Conservation (phyloP, 805 yeast species). For the Ogataea chonburiensis region DNA sequence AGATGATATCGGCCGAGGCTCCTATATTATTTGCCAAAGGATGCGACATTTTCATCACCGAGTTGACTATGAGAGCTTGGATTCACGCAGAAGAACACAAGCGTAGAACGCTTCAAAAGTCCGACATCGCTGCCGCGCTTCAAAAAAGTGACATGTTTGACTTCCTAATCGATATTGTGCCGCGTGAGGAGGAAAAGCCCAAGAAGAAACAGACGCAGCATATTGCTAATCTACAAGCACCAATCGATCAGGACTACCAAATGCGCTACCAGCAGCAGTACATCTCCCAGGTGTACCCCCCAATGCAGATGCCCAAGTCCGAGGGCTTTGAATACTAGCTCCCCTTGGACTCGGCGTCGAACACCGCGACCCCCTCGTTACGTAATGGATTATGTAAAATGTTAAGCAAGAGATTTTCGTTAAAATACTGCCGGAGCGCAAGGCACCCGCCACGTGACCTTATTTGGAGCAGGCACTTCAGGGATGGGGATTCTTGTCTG, state of each 20-base stretch:
- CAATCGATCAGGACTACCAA: constrained; percentile 20
- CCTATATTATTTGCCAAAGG: constrained; percentile 97
- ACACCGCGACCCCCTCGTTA: neutral
- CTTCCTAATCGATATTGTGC: constrained; percentile 92
- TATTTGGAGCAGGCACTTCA: too few relatives aligned
- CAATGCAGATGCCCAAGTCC: constrained; percentile 9
- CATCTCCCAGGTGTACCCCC: constrained; percentile 19
- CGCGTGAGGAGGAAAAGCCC: constrained; percentile 76
- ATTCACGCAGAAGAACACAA: constrained; percentile 96
- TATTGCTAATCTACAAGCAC: constrained; percentile 24
- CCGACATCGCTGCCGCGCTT: constrained; percentile 93
- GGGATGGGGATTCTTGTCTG: too few relatives aligned
- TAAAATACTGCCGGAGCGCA: too few relatives aligned
- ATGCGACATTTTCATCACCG: constrained; percentile 95
- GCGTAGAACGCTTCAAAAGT: constrained; percentile 88
- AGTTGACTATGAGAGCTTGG: constrained; percentile 98
- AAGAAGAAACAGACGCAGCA: constrained; percentile 31
- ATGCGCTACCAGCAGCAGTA: constrained; percentile 23
- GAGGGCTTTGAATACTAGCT: constrained; percentile 9
- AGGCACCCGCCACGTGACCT: too few relatives aligned
- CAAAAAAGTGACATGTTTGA: constrained; percentile 97
- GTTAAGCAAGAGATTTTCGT: neutral
- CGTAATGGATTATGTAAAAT: constrained; percentile 8
- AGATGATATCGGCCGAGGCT: constrained; percentile 98
- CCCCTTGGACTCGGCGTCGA: neutral